phyloP scores from a whole-genome alignment of 129 eudicot genomes.

The Logfia minima region DNA sequence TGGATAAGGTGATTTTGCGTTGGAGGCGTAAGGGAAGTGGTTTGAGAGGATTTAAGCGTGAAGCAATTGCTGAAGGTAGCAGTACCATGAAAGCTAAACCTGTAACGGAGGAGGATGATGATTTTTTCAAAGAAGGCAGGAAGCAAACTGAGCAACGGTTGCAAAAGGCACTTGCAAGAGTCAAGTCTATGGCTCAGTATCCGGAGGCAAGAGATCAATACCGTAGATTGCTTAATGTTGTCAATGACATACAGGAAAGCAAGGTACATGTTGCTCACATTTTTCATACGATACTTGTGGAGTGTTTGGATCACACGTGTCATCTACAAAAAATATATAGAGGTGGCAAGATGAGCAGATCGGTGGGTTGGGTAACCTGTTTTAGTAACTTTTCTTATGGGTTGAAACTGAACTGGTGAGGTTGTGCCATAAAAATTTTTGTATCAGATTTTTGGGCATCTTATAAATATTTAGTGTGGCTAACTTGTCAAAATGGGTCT shows the following conservation, averaged over 20 bases:
- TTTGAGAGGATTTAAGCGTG: slow-evolving; percentile 81
- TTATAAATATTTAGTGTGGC: neutral
- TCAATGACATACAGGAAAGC: slow-evolving; percentile 70
- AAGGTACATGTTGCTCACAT: slow-evolving; percentile 45
- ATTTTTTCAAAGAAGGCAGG: slow-evolving; percentile 89
- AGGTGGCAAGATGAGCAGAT: neutral
- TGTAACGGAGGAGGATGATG: slow-evolving; percentile 81
- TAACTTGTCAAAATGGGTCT: neutral
- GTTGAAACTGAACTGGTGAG: neutral
- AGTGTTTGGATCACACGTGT: neutral
- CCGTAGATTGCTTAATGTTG: slow-evolving; percentile 85
- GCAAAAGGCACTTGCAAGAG: slow-evolving; percentile 93
- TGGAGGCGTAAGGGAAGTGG: slow-evolving; percentile 98
- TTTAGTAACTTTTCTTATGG: neutral
- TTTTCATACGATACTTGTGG: neutral
- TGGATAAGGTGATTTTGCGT: slow-evolving; percentile 89
- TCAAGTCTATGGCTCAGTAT: slow-evolving; percentile 96
- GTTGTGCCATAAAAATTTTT: neutral
- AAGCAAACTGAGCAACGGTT: slow-evolving; percentile 85
- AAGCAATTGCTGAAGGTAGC: slow-evolving; percentile 49
- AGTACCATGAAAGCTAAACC: slow-evolving; percentile 34
- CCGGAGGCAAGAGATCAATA: slow-evolving; percentile 95
- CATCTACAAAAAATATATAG: neutral
- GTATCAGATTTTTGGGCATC: neutral
- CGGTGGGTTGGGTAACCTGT: neutral